Evolutionary conservation across 2,329 filamentous ascomycete genomes (phyloP).

Genomic region (Penicillium sp.): DNA sequence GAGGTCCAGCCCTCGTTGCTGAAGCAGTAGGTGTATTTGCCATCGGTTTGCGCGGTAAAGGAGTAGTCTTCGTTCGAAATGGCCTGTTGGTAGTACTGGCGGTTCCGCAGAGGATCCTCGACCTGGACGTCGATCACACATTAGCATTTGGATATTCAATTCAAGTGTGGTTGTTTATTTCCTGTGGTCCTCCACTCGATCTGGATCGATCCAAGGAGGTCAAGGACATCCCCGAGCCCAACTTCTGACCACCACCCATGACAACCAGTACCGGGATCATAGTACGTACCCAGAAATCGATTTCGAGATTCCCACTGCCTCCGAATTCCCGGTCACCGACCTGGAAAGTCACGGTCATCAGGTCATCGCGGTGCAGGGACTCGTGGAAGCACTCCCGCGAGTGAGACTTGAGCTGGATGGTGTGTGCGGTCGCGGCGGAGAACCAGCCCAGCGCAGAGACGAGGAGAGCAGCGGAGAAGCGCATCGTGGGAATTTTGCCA

Average conservation of each 20-base stretch:
- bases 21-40: conserved; percentile 95
- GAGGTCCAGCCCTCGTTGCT: conserved; percentile 98
- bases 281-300: conserved; percentile 92
- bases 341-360: conserved; percentile 98
- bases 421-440: conserved; percentile 73
- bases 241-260: not conserved
- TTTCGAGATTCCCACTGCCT: conserved; percentile 86
- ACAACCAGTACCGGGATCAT: conserved; percentile 4
- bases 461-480: conserved; percentile 41
- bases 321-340: conserved; percentile 92
- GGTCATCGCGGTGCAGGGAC: conserved; percentile 84
- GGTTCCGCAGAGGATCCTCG: conserved; percentile 70
- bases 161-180: too few relatives aligned
- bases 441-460: conserved; percentile 56
- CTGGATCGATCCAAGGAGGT: not conserved
- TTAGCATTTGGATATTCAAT: conserved; percentile 12
- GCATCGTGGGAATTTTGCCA: conserved; percentile 35
- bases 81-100: conserved; percentile 75
- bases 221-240: conserved; percentile 1
- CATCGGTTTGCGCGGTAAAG: conserved; percentile 80
- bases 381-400: conserved; percentile 98
- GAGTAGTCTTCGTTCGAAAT: conserved; percentile 90
- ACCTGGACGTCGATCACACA: conserved; percentile 53
- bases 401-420: conserved; percentile 91
- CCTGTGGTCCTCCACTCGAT: not conserved